Percentiles rank a stretch among this genome's conserved stretches.
Conservation (phyloP, 192 early-diverging fungal species). For the Coemansia sp. region DNA sequence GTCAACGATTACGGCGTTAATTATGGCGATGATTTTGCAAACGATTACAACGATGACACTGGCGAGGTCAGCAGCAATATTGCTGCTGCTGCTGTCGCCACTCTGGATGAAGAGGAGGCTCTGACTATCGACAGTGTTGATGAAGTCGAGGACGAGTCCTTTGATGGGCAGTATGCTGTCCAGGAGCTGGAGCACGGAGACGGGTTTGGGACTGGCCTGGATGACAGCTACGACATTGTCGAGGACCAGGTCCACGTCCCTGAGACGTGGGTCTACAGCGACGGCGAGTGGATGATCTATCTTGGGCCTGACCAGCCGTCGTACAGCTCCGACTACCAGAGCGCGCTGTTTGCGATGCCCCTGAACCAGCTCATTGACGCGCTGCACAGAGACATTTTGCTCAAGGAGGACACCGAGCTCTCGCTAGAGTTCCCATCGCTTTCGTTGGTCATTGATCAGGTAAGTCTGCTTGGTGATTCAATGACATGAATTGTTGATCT, state of each 20-base stretch:
- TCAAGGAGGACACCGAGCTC: constrained; percentile 22
- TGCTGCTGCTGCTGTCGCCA: too few relatives aligned
- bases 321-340: constrained; percentile 21
- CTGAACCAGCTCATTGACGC: constrained; percentile 27
- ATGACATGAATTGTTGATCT: not conserved
- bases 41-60: not conserved
- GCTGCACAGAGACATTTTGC: constrained; percentile 27
- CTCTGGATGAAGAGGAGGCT: not conserved
- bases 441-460: constrained; percentile 36
- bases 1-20: too few relatives aligned
- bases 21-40: not conserved
- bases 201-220: constrained; percentile 1
- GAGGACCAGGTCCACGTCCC: too few relatives aligned
- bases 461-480: constrained; percentile 18
- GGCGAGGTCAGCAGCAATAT: too few relatives aligned
- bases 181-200: not conserved
- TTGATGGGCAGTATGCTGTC: constrained; percentile 1
- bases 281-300: constrained; percentile 44
- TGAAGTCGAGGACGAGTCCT: not conserved
- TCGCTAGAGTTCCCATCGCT: constrained; percentile 47
- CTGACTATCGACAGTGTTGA: not conserved
- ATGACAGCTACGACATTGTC: too few relatives aligned
- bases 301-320: constrained; percentile 31
- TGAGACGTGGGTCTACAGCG: constrained; percentile 39
- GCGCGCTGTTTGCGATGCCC: constrained; percentile 22